phyloP scores from a whole-genome alignment of 2,329 filamentous ascomycete species.

The Tothia fuscella region DNA sequence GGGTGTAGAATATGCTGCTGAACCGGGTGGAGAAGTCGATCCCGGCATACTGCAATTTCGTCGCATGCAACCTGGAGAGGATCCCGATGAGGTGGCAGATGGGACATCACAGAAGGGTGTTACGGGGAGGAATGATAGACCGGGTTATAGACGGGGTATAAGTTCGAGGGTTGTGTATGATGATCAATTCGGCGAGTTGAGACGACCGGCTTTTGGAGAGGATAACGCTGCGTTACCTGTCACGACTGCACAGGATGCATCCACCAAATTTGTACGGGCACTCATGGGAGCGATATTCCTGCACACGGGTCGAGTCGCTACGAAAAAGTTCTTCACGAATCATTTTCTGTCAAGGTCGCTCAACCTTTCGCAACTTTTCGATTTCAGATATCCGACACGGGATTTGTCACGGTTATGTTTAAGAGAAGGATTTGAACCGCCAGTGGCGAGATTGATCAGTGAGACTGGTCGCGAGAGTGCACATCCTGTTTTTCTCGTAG shows the following conservation, averaged over 20 bases:
- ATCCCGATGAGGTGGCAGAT: background rate
- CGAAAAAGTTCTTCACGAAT: constrained; percentile 68
- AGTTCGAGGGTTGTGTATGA: constrained; percentile 70
- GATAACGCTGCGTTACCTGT: background rate
- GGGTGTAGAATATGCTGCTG: constrained; percentile 82
- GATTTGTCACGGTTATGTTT: constrained; percentile 76
- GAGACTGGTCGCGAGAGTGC: constrained; percentile 80
- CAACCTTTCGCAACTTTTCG: constrained; percentile 65
- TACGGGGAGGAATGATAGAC: constrained; percentile 12
- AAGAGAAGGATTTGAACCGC: constrained; percentile 77
- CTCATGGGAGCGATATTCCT: constrained; percentile 76
- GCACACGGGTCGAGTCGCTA: constrained; percentile 66
- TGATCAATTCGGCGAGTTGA: constrained; percentile 70
- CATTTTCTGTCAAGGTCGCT: constrained; percentile 75
- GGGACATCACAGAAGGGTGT: background rate
- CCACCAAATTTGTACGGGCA: constrained; percentile 68
- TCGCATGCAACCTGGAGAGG: constrained; percentile 29
- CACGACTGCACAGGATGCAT: constrained; percentile 40
- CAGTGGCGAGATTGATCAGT: constrained; percentile 74
- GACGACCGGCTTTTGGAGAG: constrained; percentile 13
- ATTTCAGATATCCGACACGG: constrained; percentile 70
- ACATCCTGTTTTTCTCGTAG: constrained; percentile 85
- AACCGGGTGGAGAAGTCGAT: constrained; percentile 83
- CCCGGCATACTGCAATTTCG: constrained; percentile 77
- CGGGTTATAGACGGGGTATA: constrained; percentile 51